These are phyloP conservation scores for Lolium perenne DNA, from an alignment of 176 grass and related monocot species.

Conservation along the genomic window DNA sequence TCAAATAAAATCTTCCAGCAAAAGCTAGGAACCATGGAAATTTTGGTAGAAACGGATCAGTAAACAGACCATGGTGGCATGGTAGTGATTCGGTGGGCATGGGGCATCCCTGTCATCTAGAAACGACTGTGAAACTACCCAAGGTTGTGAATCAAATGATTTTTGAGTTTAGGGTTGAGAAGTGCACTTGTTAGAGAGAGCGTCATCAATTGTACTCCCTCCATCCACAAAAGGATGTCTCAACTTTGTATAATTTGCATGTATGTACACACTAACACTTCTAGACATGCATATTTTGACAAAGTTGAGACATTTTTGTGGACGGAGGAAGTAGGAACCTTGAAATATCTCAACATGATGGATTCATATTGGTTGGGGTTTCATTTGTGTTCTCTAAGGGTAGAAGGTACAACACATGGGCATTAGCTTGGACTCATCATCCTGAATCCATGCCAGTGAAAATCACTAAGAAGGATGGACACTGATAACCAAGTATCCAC, in stretches of 20 bases:
- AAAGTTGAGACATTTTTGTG: too few species aligned
- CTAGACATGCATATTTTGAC: too few species aligned
- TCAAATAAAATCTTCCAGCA: slow-evolving; percentile 12
- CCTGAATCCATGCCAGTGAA: neutral
- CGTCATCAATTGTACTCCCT: neutral
- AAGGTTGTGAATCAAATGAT: neutral
- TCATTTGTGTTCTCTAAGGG: neutral
- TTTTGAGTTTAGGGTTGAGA: slow-evolving; percentile 1
- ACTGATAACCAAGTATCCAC: neutral
- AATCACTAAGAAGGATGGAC: neutral
- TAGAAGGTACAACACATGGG: neutral
- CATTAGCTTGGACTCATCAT: slow-evolving; percentile 10
- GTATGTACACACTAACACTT: too few species aligned
- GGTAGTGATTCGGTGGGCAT: slow-evolving; percentile 6
- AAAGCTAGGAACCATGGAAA: neutral
- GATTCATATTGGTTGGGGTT: neutral
- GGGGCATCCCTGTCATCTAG: neutral
- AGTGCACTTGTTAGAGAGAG: slow-evolving; percentile 17
- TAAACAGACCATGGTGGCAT: neutral
- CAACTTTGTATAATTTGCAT: too few species aligned
- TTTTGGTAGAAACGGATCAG: neutral
- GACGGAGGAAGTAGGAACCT: neutral
- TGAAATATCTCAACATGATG: neutral
- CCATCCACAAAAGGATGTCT: too few species aligned
- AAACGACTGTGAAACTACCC: neutral